Evolutionary conservation across 2,329 filamentous ascomycete genomes (phyloP).

Genomic region (Arthrinium puccinioides): DNA sequence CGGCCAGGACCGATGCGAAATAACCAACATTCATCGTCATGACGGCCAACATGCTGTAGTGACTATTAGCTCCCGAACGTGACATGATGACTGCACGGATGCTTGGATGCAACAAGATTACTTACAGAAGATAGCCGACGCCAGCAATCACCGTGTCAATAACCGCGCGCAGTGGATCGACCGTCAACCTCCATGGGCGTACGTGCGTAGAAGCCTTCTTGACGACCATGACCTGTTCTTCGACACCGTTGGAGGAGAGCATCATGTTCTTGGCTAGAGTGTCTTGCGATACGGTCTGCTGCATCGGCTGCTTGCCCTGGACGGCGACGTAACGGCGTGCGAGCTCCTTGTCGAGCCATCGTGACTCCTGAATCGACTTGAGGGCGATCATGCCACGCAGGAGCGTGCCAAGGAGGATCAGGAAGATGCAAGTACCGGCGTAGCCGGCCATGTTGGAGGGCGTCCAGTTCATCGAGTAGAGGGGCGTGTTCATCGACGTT

Average conservation of each 20-base stretch:
- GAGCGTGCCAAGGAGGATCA: slow-evolving; percentile 66
- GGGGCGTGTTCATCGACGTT: slow-evolving; percentile 37
- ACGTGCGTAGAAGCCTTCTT: slow-evolving; percentile 43
- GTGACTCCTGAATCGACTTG: slow-evolving; percentile 54
- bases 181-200: slow-evolving; percentile 73
- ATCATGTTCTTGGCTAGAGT: slow-evolving; percentile 57
- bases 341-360: slow-evolving; percentile 65
- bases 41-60: slow-evolving; percentile 23
- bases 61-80: not conserved
- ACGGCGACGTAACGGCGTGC: slow-evolving; percentile 72
- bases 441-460: slow-evolving; percentile 65
- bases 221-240: slow-evolving; percentile 74
- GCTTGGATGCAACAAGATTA: no score
- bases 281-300: slow-evolving; percentile 52
- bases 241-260: slow-evolving; percentile 68
- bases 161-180: slow-evolving; percentile 35
- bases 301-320: slow-evolving; percentile 52
- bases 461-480: slow-evolving; percentile 64
- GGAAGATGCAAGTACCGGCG: slow-evolving; percentile 86
- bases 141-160: slow-evolving; percentile 22
- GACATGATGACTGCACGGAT: no score
- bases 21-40: slow-evolving; percentile 27
- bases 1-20: slow-evolving; percentile 23
- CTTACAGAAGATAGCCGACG: slow-evolving; percentile 25
- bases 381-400: slow-evolving; percentile 65